These are phyloP conservation scores for Tetrahymena thermophila DNA, from an alignment of 73 alveolate genomes.

Conservation along the genomic window DNA sequence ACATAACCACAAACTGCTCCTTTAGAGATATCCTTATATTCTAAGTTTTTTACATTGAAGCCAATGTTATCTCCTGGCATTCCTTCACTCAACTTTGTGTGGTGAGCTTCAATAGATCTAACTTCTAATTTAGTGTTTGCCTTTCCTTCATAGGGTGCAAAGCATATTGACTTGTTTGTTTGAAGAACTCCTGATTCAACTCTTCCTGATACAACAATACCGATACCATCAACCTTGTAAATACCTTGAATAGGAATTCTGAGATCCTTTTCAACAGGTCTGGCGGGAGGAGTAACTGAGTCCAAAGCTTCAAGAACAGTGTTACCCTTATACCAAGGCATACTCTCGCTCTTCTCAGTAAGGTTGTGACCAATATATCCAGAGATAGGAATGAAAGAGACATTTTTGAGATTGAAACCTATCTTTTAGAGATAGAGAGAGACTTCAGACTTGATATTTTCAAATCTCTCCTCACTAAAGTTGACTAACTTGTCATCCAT, in stretches of 20 bases:
- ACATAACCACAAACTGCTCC: conserved; percentile 64
- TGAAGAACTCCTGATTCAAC: conserved; percentile 68
- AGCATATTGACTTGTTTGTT: conserved; percentile 55
- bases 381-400: conserved; percentile 66
- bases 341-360: conserved; percentile 48
- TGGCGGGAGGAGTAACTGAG: conserved; percentile 57
- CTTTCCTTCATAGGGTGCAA: conserved; percentile 48
- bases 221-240: conserved; percentile 71
- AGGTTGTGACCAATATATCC: conserved; percentile 68
- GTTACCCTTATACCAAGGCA: conserved; percentile 74
- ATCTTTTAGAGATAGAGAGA: conserved; percentile 51
- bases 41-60: conserved; percentile 52
- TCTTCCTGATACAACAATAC: conserved; percentile 75
- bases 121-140: conserved; percentile 51
- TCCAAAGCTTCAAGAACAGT: conserved; percentile 60
- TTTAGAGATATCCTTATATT: conserved; percentile 59
- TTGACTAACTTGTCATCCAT: conserved; percentile 54
- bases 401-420: conserved; percentile 63
- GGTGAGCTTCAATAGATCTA: conserved; percentile 64
- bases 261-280: conserved; percentile 60
- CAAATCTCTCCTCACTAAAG: conserved; percentile 60
- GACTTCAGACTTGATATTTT: conserved; percentile 54
- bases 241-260: conserved; percentile 74
- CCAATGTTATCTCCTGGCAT: conserved; percentile 75
- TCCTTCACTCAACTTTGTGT: conserved; percentile 59